Percentiles rank a stretch among this genome's conserved stretches.
Conservation (phyloP, 345 rosid species). For the Sisymbrium altissimum region DNA sequence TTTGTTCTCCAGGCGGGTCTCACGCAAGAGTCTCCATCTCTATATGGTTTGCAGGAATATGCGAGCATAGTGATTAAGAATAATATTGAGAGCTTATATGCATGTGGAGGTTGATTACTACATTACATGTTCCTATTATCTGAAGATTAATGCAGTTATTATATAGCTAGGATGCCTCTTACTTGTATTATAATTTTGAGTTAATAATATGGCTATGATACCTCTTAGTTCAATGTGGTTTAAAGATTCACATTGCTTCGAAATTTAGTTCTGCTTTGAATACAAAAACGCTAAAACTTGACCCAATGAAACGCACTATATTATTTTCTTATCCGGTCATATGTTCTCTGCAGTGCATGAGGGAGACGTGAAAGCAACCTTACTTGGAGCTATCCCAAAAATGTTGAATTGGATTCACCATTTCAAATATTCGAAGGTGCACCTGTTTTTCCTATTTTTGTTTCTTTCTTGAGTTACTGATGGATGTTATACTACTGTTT, state of each 20-base stretch:
- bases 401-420: constrained; percentile 63
- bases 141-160: constrained; percentile 13
- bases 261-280: background rate
- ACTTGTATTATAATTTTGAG: constrained; percentile 1
- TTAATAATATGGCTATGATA: background rate
- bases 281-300: background rate
- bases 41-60: constrained; percentile 59
- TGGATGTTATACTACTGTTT: constrained; percentile 8
- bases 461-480: constrained; percentile 14
- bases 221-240: background rate
- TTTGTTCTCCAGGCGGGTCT: constrained; percentile 71
- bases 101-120: constrained; percentile 77
- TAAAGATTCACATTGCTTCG: constrained; percentile 1
- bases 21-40: constrained; percentile 54
- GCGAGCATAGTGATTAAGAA: constrained; percentile 62
- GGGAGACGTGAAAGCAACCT: constrained; percentile 56
- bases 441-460: constrained; percentile 16
- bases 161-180: constrained; percentile 15
- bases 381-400: constrained; percentile 73
- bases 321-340: constrained; percentile 16
- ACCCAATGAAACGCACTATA: constrained; percentile 10
- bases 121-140: constrained; percentile 21
- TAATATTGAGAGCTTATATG: constrained; percentile 81
- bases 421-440: constrained; percentile 71
- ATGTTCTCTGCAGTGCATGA: constrained; percentile 60